A percentile compares a stretch with the other conserved stretches of the same genome.
Evolutionary conservation across 2,329 filamentous ascomycete species (phyloP).

Genomic region (Colletotrichum lini): DNA sequence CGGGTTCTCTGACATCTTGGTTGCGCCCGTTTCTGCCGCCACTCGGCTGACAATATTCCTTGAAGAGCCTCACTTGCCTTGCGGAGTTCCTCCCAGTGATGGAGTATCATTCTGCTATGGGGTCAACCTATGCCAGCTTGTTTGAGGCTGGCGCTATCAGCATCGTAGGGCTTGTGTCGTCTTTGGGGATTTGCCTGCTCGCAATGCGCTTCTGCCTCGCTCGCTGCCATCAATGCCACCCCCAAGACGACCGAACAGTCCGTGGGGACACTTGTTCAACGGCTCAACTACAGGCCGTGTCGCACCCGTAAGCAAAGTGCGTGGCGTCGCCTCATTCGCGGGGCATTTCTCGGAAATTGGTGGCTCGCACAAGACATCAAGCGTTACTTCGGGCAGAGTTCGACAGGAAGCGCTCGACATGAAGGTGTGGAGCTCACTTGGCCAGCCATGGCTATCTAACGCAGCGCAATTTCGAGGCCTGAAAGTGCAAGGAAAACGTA

Average conservation of each 20-base stretch:
- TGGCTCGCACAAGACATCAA: not conserved
- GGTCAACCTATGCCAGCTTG: not conserved
- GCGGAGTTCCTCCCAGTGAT: not conserved
- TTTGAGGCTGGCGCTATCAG: not conserved
- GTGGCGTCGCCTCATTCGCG: slow-evolving; percentile 23
- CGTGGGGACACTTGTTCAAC: not conserved
- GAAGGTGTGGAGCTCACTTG: not conserved
- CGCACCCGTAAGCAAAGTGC: not conserved
- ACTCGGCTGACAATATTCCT: not conserved
- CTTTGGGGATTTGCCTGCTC: not conserved
- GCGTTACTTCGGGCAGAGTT: not conserved
- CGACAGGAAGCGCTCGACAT: not conserved
- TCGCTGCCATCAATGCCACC: not conserved
- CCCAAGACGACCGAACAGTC: not conserved
- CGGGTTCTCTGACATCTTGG: not conserved
- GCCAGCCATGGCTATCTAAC: not conserved
- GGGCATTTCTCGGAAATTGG: not conserved
- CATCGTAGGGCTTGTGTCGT: not conserved
- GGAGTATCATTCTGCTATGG: too few relatives aligned
- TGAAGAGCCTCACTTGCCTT: not conserved
- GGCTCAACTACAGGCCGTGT: not conserved
- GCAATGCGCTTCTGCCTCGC: not conserved
- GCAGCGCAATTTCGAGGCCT: not conserved
- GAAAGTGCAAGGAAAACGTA: not conserved
- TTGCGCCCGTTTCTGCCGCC: not conserved